Evolutionary conservation across 352 stramenopile species (phyloP), one percentile per base, ranked within the genome.

Genomic region (Globisporangium paddicum): DNA sequence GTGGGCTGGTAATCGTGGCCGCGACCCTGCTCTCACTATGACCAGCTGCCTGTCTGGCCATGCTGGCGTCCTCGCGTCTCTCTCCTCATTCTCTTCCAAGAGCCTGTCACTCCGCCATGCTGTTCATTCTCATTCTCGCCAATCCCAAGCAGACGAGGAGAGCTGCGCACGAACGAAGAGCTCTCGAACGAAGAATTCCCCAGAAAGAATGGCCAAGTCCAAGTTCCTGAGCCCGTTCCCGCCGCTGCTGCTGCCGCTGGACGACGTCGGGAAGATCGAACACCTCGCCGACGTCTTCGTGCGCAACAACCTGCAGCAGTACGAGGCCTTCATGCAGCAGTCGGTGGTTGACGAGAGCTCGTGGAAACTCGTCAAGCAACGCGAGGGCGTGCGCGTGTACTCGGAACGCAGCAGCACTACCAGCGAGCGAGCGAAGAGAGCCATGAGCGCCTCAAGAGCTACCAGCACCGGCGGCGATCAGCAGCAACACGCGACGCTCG

Each of bases 291-390:
- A 71, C 19, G 26, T 57, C 8, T 61, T 82, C 28, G 44, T 75
- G 23, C 19, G 42, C 5, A 59, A 73, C 3, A 67, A 63, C 45
- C 54, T 67, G 14, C 40, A 53, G 5, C 60, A 77, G 28, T 77
- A 72, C 54, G 73, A 79, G 26, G 18, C n/a, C 6, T 63, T 77
- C 19, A 25, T 67, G 18, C 16, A 61, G 42, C 47, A 58, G 38
- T 62, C 64, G 25, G 37, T 63, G 8, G 63, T 82, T 5, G 66
- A 82, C 30, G 44, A 61, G 3, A 42, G n/a, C 37, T 21, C 52
- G 6, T 81, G 72, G 72, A 65, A 66, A 21, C 60, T 51, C 21
- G 46, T 77, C 38, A 78, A 78, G 38, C 58, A 71, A 55, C 68
- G 71, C 35, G 68, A 79, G 40, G 60, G 64, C 38, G 55, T 82